Evolutionary conservation across 495 filamentous ascomycete genomes (phyloP), one percentile per base, ranked within the genome.

Genomic region (Chaetomium tenue): DNA sequence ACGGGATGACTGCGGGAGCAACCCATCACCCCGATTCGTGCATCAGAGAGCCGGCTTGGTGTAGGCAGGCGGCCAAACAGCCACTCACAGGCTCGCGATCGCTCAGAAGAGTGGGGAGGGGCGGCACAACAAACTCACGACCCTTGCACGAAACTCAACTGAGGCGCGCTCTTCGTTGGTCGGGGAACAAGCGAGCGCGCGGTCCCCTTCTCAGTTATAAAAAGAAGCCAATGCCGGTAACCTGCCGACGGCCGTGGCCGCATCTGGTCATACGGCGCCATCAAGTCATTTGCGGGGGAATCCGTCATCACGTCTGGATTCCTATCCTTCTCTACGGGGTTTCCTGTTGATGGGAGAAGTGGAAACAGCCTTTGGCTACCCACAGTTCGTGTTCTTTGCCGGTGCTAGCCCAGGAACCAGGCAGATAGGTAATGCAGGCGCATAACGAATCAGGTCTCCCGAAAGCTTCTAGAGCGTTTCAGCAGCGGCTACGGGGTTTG

Each of bases 141-240:
- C 46, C 51, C 61, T 58, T 56, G 60, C 71, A 68, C 74, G 69
- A 74, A 73, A 76, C 72, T 61, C 39, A 66, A 47, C 51, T 70
- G 71, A 71, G 64, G 72, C 71, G 68, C 66, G 71, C 46, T n/a
- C 47, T 40, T 71, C 70, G 71, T 74, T 76, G 74, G 74, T 68
- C 64, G 51, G 60, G 62, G 60, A 52, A 46, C 58, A 54, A 53
- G 50, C 58, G 68, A 66, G 72, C 68, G 72, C 68, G 70, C 23
- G 47, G 37, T 28, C 61, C 70, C 70, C 64, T 74, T 52, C 48
- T 63, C 63, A 71, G 72, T 71, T 74, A 71, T 66, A 68, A 69
- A 74, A 66, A 69, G 66, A 63, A 71, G 65, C 69, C 62, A 68
- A 70, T 68, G 56, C 72, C 64, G 55, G 39, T 22, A 64, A 54